phyloP scores from a whole-genome alignment of 495 filamentous ascomycete species.

The Amorphotheca resinae region DNA sequence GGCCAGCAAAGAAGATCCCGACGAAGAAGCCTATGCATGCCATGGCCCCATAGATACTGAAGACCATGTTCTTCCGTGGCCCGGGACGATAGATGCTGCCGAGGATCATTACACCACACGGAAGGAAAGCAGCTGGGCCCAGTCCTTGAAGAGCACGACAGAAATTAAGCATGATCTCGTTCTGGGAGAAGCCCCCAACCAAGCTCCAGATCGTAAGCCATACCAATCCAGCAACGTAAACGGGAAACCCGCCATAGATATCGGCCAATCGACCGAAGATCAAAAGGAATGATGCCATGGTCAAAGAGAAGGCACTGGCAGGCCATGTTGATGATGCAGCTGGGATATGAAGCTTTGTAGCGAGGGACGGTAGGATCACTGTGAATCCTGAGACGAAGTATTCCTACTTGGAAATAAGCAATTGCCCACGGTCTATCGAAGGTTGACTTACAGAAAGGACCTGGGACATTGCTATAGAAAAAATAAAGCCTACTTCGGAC shows the following conservation, averaged over 20 bases:
- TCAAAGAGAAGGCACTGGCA: constrained; percentile 62
- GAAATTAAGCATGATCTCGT: constrained; percentile 59
- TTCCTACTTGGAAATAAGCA: constrained; percentile 33
- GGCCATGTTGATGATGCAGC: constrained; percentile 61
- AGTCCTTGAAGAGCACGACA: constrained; percentile 70
- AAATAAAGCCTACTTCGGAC: constrained; percentile 57
- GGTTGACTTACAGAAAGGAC: constrained; percentile 45
- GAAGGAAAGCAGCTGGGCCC: constrained; percentile 65
- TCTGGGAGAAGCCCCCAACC: constrained; percentile 57
- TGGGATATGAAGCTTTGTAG: constrained; percentile 51
- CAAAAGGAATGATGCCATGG: constrained; percentile 61
- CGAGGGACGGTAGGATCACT: constrained; percentile 60
- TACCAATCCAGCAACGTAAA: constrained; percentile 53
- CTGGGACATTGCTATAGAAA: constrained; percentile 62
- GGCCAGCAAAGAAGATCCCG: constrained; percentile 65
- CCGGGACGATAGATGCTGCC: constrained; percentile 74
- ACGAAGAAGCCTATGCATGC: constrained; percentile 67
- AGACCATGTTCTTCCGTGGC: constrained; percentile 75
- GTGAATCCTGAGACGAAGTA: constrained; percentile 85
- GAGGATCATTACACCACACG: constrained; percentile 66
- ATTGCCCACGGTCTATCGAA: neutral
- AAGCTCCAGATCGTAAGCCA: constrained; percentile 69
- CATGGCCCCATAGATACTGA: constrained; percentile 66
- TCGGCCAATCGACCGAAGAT: constrained; percentile 66
- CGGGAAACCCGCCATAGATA: constrained; percentile 61